These are phyloP conservation scores for Amylocarpus encephaloides DNA, from an alignment of 2,329 filamentous ascomycete species.

Conservation along the genomic window DNA sequence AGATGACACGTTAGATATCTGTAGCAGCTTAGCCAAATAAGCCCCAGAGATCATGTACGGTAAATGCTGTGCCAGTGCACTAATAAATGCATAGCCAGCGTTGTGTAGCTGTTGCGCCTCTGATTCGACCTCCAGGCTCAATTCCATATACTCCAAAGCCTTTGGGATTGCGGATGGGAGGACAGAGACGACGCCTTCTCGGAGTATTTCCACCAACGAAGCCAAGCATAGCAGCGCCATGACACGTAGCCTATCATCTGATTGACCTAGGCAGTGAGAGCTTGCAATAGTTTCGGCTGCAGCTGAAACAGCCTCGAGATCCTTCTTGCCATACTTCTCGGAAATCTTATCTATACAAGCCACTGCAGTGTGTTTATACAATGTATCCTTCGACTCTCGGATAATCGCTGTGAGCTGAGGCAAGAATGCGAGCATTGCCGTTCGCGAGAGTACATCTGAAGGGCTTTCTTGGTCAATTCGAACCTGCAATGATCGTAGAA, in stretches of 20 bases:
- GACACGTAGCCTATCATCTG: constrained; percentile 65
- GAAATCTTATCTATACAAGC: constrained; percentile 87
- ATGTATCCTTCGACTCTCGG: constrained; percentile 61
- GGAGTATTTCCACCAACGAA: constrained; percentile 81
- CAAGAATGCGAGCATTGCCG: constrained; percentile 70
- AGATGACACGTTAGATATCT: constrained; percentile 67
- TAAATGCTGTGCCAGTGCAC: constrained; percentile 71
- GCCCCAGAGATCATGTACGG: constrained; percentile 81
- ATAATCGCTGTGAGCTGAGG: constrained; percentile 74
- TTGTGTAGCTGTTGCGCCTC: constrained; percentile 65
- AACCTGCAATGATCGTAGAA: constrained; percentile 71
- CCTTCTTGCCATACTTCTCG: constrained; percentile 92
- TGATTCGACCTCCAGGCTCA: constrained; percentile 49
- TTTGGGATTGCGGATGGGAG: constrained; percentile 70
- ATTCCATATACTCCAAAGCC: constrained; percentile 63
- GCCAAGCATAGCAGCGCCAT: constrained; percentile 86
- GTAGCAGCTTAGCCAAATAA: constrained; percentile 66
- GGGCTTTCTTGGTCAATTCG: constrained; percentile 70
- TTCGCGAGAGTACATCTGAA: constrained; percentile 60
- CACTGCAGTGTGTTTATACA: constrained; percentile 79
- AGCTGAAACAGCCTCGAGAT: constrained; percentile 66
- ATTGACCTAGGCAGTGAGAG: constrained; percentile 66
- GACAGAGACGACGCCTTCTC: constrained; percentile 78
- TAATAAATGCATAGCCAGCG: constrained; percentile 74
- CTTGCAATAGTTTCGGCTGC: constrained; percentile 74